Evolutionary conservation across 176 grass and related monocot species (phyloP).

Genomic region (Eleusine indica): DNA sequence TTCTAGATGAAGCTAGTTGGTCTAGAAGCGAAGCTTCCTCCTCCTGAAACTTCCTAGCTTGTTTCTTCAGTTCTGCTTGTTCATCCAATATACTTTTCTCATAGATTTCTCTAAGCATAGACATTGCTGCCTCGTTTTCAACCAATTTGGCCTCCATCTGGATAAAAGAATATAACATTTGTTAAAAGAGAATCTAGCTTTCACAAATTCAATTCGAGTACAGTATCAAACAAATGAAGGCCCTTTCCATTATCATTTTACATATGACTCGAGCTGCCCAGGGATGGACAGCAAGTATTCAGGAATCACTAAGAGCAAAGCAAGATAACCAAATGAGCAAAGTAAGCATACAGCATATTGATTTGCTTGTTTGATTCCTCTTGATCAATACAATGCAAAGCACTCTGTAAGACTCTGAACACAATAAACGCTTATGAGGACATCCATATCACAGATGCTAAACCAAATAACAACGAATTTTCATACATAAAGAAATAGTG

Average conservation of each 20-base stretch:
- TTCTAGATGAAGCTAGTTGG: constrained; percentile 61
- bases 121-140: constrained; percentile 74
- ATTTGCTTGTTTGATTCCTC: constrained; percentile 14
- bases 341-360: neutral
- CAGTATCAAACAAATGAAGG: constrained; percentile 14
- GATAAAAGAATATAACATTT: constrained; percentile 14
- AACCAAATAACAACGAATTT: neutral
- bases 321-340: constrained; percentile 10
- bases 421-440: constrained; percentile 7
- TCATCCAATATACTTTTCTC: constrained; percentile 65
- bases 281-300: neutral
- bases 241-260: neutral
- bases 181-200: constrained; percentile 19
- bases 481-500: neutral
- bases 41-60: constrained; percentile 67
- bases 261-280: constrained; percentile 5
- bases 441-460: constrained; percentile 14
- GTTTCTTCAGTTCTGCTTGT: constrained; percentile 66
- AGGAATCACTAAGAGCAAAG: neutral
- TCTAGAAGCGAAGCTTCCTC: constrained; percentile 60
- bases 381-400: constrained; percentile 9
- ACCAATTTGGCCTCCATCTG: constrained; percentile 85
- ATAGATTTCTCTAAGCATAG: constrained; percentile 74
- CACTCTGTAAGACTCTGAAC: neutral
- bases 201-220: constrained; percentile 1